phyloP scores from a whole-genome alignment of 257 asterid genomes.

The Avicennia marina region DNA sequence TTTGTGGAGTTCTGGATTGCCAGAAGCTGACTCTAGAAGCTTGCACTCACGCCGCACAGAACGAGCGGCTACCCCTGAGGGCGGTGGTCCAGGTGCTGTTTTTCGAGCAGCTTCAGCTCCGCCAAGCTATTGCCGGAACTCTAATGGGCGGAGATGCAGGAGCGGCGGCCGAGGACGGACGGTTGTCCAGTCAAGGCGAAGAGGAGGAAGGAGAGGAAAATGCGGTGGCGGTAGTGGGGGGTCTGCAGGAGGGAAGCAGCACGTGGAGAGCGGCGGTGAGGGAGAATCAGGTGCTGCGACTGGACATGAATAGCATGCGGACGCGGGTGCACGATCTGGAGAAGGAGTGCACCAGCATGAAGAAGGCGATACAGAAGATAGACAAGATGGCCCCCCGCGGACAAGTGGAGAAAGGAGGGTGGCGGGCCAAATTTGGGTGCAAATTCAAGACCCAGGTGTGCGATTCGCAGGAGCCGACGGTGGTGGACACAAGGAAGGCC shows the following conservation, averaged over 20 bases:
- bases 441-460: slow-evolving; percentile 91
- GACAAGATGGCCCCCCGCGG: slow-evolving; percentile 41
- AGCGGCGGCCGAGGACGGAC: background rate
- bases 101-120: slow-evolving; percentile 98
- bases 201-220: slow-evolving; percentile 22
- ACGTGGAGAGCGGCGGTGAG: slow-evolving; percentile 78
- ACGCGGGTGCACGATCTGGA: slow-evolving; percentile 85
- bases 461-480: slow-evolving; percentile 80
- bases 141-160: background rate
- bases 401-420: slow-evolving; percentile 41
- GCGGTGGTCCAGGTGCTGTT: slow-evolving; percentile 94
- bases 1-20: slow-evolving; percentile 78
- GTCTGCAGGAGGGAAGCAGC: slow-evolving; percentile 28
- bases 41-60: slow-evolving; percentile 97
- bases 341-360: slow-evolving; percentile 81
- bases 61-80: slow-evolving; percentile 87
- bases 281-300: slow-evolving; percentile 76
- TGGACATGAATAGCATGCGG: slow-evolving; percentile 84
- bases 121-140: slow-evolving; percentile 46
- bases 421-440: slow-evolving; percentile 81
- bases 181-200: background rate
- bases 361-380: slow-evolving; percentile 58
- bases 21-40: slow-evolving; percentile 95
- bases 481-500: slow-evolving; percentile 46
- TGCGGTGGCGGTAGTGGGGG: slow-evolving; percentile 16